Evolutionary conservation across 805 yeast genomes (phyloP).

Genomic region (Starmerella bacillaris): DNA sequence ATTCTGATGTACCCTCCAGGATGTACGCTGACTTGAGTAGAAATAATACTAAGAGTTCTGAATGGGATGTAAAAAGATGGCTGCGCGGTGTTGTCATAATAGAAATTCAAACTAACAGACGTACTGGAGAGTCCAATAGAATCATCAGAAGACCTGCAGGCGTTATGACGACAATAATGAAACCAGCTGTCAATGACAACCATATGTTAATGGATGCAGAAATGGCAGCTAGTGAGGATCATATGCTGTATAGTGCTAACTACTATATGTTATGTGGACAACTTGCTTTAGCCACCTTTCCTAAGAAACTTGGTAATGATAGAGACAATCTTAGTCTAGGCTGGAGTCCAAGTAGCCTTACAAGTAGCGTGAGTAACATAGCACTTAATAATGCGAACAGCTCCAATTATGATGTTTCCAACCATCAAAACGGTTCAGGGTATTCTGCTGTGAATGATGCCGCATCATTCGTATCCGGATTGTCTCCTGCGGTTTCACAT

Average conservation of each 20-base stretch:
- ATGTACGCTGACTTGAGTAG: slow-evolving; percentile 24
- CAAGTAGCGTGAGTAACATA: background rate
- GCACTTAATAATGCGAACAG: too few relatives aligned
- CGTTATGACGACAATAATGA: slow-evolving; percentile 17
- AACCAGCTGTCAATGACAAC: slow-evolving; percentile 6
- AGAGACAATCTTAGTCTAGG: too few relatives aligned
- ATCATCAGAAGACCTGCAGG: slow-evolving; percentile 54
- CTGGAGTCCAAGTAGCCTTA: background rate
- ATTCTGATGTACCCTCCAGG: slow-evolving; percentile 40
- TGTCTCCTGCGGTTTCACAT: background rate
- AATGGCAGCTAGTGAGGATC: slow-evolving; percentile 1
- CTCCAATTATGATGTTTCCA: too few relatives aligned
- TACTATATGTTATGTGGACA: slow-evolving; percentile 10
- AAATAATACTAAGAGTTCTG: slow-evolving; percentile 14
- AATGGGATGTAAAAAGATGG: slow-evolving; percentile 31
- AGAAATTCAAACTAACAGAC: slow-evolving; percentile 35
- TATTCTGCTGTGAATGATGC: background rate
- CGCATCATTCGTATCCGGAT: background rate
- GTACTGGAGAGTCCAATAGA: slow-evolving; percentile 34
- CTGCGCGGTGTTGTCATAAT: slow-evolving; percentile 39
- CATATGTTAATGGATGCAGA: slow-evolving; percentile 1
- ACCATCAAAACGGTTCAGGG: too few relatives aligned
- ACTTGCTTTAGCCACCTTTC: slow-evolving; percentile 9
- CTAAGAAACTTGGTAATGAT: background rate
- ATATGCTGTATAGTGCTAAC: slow-evolving; percentile 9